Conservation (phyloP, 192 early-diverging fungal species). For the Jimgerdemannia lactiflua region DNA sequence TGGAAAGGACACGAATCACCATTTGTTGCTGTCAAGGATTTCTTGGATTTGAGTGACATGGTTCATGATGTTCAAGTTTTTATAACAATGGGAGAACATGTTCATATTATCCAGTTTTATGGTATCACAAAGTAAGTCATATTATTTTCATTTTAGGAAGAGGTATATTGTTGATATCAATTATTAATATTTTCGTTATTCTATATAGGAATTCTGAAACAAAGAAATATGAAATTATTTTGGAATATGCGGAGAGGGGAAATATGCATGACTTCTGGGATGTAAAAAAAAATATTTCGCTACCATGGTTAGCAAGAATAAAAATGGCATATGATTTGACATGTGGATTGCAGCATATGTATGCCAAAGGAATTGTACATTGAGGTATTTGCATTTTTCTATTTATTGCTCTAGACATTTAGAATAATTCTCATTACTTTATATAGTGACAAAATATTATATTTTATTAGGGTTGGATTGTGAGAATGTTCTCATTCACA, state of each 20-base stretch:
- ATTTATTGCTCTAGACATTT: background rate
- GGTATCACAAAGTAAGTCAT: background rate
- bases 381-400: background rate
- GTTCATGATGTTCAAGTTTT: background rate
- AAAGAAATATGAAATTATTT: background rate
- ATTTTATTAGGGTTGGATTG: background rate
- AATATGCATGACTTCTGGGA: background rate
- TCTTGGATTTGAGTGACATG: background rate
- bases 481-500: background rate
- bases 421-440: too few relatives aligned
- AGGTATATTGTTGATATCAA: background rate
- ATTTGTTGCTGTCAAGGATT: background rate
- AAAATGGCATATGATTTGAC: background rate
- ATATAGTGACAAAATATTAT: too few relatives aligned
- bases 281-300: background rate
- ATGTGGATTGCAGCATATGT: background rate
- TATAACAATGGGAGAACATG: background rate
- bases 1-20: background rate
- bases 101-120: background rate
- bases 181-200: background rate
- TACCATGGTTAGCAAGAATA: background rate
- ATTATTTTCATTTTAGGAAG: background rate
- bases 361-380: background rate
- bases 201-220: background rate
- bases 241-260: background rate